Evolutionary conservation across 306 rosid genomes (phyloP).

Genomic region (Corylus americana): DNA sequence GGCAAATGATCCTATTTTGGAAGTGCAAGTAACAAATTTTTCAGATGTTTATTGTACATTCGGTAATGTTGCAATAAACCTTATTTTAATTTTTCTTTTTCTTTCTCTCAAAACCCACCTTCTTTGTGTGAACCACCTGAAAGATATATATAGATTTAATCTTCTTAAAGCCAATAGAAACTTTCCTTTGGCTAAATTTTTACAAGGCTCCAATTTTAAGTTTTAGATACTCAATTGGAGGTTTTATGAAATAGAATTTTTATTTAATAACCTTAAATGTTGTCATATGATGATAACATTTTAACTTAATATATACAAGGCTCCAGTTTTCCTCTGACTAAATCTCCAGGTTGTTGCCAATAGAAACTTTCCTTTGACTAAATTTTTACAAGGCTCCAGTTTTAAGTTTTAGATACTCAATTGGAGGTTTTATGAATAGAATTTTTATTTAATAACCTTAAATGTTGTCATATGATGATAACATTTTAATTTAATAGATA

Average conservation of each 20-base stretch:
- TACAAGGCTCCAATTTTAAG: background rate
- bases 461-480: constrained; percentile 1
- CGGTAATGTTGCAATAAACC: background rate
- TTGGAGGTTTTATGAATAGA: background rate
- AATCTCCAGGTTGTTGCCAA: too few relatives aligned
- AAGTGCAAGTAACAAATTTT: constrained; percentile 16
- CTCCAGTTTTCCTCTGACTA: too few relatives aligned
- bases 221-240: background rate
- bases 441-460: constrained; percentile 13
- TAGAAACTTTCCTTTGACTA: too few relatives aligned
- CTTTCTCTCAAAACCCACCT: background rate
- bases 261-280: constrained; percentile 12
- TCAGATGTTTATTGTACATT: constrained; percentile 12
- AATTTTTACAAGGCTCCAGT: background rate
- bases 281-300: constrained; percentile 3
- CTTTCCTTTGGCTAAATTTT: background rate
- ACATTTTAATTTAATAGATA: too few relatives aligned
- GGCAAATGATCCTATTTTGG: constrained; percentile 13
- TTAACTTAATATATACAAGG: too few relatives aligned
- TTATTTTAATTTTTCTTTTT: background rate
- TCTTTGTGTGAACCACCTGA: background rate
- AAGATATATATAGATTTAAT: too few relatives aligned
- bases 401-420: background rate
- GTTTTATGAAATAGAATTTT: constrained; percentile 1
- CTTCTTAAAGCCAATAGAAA: background rate